Evolutionary conservation across 495 filamentous ascomycete genomes (phyloP), one percentile per base, ranked within the genome.

Genomic region (Hyaloscypha finlandica): DNA sequence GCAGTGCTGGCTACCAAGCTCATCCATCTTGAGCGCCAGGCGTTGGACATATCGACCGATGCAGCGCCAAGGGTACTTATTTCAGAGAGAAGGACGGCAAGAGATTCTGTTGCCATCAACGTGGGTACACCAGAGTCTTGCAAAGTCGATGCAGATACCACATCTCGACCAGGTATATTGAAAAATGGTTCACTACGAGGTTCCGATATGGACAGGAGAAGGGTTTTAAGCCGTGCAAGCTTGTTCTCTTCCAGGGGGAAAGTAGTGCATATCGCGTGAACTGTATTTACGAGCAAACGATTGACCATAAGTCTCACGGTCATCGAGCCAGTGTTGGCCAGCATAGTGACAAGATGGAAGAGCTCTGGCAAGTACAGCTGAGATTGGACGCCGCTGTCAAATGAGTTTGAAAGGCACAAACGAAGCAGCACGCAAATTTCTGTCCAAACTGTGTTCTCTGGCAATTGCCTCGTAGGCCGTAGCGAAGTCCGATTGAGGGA

Each of bases 1-100:
- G 87, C 87, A 3, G 87, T 90, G 72, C 86, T 89, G 22, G 87
- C 86, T 45, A 90, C 86, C 20, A 90, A 77, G 68, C 85, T 86
- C 87, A 89, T 90, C 87, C 87, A 90, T 51, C 87, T 79, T 30
- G 87, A 86, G n/a, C 87, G 83, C 87, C 87, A 90, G 37, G 84
- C 81, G 69, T 90, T 90, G 30, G 87, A 84, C 72, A 88, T 76
- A 68, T 89, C 86, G 19, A 85, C 78, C 4, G 86, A 85, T 5
- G 86, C 85, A 35, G 87, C 86, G 5, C 86, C 87, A 20, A 88
- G 77, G 4, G 78, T 78, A 64, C 84, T 88, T n/a, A 86, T 81
- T 66, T 89, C 85, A 45, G 88, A 83, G 52, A 90, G 71, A 4
- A 89, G 68, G 32, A 79, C 79, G 0, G 87, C 81, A 35, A 85